Conservation (phyloP, 345 rosid genomes). For the Capsella bursapastoris region DNA sequence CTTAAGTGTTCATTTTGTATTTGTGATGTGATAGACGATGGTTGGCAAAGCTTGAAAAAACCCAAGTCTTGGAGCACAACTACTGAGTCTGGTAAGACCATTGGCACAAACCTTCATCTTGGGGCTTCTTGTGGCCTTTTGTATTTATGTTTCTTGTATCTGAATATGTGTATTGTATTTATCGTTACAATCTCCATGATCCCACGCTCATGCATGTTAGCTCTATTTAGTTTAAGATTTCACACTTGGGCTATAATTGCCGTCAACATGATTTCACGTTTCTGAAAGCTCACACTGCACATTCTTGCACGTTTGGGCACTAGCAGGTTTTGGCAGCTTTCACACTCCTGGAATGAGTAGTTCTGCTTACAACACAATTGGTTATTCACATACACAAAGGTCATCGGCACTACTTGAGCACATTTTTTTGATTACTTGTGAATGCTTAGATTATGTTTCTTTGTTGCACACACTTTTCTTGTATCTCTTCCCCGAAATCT, state of each 20-base stretch:
- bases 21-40: slow-evolving; percentile 31
- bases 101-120: slow-evolving; percentile 26
- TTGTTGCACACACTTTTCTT: slow-evolving; percentile 47
- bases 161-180: slow-evolving; percentile 16
- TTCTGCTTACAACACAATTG: slow-evolving; percentile 87
- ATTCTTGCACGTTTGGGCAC: slow-evolving; percentile 94
- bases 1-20: background rate
- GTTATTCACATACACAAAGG: slow-evolving; percentile 95
- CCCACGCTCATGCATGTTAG: slow-evolving; percentile 23
- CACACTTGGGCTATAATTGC: slow-evolving; percentile 48
- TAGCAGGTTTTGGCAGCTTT: slow-evolving; percentile 96
- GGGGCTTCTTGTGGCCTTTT: slow-evolving; percentile 20
- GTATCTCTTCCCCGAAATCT: slow-evolving; percentile 3
- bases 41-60: slow-evolving; percentile 33
- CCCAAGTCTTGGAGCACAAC: slow-evolving; percentile 43
- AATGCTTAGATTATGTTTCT: slow-evolving; percentile 46
- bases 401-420: slow-evolving; percentile 90
- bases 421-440: slow-evolving; percentile 48
- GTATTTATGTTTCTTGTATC: slow-evolving; percentile 28
- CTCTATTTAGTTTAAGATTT: slow-evolving; percentile 37
- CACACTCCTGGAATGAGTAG: slow-evolving; percentile 88
- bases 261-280: slow-evolving; percentile 58
- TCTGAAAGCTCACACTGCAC: slow-evolving; percentile 87
- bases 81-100: slow-evolving; percentile 62
- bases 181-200: background rate